A percentile compares a stretch with the other conserved stretches of the same genome.
These are phyloP conservation scores for Fraxinus pennsylvanica DNA, from an alignment of 257 asterid species.

Conservation along the genomic window DNA sequence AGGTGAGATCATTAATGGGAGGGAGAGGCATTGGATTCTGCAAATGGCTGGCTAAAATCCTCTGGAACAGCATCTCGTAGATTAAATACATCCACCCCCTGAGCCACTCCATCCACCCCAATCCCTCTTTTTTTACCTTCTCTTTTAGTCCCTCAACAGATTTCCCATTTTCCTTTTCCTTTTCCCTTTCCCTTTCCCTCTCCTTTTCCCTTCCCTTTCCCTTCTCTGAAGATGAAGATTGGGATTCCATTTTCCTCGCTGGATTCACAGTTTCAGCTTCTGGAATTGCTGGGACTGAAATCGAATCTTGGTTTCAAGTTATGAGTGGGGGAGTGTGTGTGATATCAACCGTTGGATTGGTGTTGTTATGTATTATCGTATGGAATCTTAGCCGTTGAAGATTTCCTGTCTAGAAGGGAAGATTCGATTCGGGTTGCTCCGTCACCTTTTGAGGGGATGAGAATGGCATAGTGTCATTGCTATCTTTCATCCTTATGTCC, in stretches of 20 bases:
- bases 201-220: constrained; percentile 27
- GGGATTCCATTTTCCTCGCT: constrained; percentile 36
- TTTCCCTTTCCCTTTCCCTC: constrained; percentile 12
- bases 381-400: constrained; percentile 1
- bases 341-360: neutral
- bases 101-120: constrained; percentile 93
- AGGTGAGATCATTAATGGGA: constrained; percentile 71
- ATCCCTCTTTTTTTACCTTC: constrained; percentile 58
- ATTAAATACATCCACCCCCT: constrained; percentile 68
- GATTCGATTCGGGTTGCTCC: neutral
- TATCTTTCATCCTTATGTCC: no score
- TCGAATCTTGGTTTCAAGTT: neutral
- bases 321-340: neutral
- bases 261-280: neutral
- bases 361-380: neutral
- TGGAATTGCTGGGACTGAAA: neutral
- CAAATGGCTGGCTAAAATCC: constrained; percentile 88
- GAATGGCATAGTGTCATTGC: neutral
- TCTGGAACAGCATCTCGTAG: constrained; percentile 87
- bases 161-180: constrained; percentile 28
- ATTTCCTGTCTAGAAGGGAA: neutral
- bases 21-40: constrained; percentile 85
- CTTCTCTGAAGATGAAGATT: constrained; percentile 39
- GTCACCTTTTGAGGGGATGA: neutral
- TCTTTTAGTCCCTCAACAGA: constrained; percentile 26